Evolutionary conservation across 2,329 filamentous ascomycete genomes (phyloP).

Genomic region (Alternaria viburni): DNA sequence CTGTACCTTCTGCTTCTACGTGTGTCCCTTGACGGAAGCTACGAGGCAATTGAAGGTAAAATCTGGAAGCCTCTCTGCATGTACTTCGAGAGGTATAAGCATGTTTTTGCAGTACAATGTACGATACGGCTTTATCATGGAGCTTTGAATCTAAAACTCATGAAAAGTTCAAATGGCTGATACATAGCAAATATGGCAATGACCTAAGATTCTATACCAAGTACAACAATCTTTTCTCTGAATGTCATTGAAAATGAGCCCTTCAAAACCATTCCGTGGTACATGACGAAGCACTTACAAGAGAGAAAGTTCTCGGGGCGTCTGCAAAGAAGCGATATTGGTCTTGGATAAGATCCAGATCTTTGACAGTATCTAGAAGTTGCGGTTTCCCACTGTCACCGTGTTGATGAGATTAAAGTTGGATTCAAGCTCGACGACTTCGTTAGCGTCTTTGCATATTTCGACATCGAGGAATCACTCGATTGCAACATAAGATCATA

Average conservation of each 20-base stretch:
- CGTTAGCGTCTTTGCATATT: conserved; percentile 55
- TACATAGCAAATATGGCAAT: background rate
- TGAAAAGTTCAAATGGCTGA: background rate
- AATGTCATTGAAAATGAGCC: conserved; percentile 31
- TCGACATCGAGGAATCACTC: conserved; percentile 48
- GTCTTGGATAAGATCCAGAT: conserved; percentile 10
- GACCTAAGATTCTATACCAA: background rate
- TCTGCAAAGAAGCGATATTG: background rate
- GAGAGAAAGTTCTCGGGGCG: conserved; percentile 20
- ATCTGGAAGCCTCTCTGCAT: background rate
- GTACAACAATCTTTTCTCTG: background rate
- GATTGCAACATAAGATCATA: conserved; percentile 39
- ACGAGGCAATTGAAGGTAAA: background rate
- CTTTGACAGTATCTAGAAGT: conserved; percentile 49
- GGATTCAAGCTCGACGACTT: conserved; percentile 57
- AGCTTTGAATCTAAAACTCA: conserved; percentile 47
- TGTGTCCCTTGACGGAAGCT: background rate
- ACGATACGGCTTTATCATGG: conserved; percentile 75
- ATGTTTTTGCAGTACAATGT: conserved; percentile 61
- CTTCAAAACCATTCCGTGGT: conserved; percentile 73
- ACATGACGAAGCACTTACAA: conserved; percentile 58
- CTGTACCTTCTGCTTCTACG: background rate
- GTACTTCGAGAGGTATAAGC: conserved; percentile 19
- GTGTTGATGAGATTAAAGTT: conserved; percentile 54
- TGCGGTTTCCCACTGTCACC: conserved; percentile 52